Conservation (phyloP, 805 yeast genomes). For the Sporopachydermia quercuum region DNA sequence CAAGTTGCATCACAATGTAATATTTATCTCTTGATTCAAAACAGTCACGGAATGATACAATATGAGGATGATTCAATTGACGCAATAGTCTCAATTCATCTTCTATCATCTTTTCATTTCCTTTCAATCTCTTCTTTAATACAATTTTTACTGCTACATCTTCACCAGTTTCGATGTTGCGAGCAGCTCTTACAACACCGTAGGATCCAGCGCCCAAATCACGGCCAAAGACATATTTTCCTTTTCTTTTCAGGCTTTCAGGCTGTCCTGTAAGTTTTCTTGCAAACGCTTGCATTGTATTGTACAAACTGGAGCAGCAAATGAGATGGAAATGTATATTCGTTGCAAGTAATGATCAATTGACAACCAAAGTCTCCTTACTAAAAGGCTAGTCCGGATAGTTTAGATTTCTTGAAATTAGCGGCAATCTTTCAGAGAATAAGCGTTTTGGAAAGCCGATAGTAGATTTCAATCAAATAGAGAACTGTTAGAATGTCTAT, state of each 20-base stretch:
- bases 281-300: background rate
- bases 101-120: slow-evolving; percentile 59
- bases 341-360: too few species aligned
- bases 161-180: slow-evolving; percentile 33
- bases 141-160: slow-evolving; percentile 86
- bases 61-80: slow-evolving; percentile 64
- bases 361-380: too few species aligned
- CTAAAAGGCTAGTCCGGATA: too few species aligned
- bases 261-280: slow-evolving; percentile 58
- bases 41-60: slow-evolving; percentile 85
- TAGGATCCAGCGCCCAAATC: slow-evolving; percentile 92
- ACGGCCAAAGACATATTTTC: slow-evolving; percentile 59
- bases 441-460: too few species aligned
- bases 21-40: slow-evolving; percentile 87
- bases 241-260: slow-evolving; percentile 46
- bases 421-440: too few species aligned
- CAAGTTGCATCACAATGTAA: slow-evolving; percentile 86
- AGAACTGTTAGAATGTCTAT: too few species aligned
- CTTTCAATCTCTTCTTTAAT: slow-evolving; percentile 69
- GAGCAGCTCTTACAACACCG: slow-evolving; percentile 80
- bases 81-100: slow-evolving; percentile 65
- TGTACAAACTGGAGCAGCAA: background rate
- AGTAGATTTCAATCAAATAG: too few species aligned
- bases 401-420: too few species aligned
- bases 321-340: background rate